phyloP scores from a whole-genome alignment of 2,329 filamentous ascomycete genomes.

The Colletotrichum sublineola region DNA sequence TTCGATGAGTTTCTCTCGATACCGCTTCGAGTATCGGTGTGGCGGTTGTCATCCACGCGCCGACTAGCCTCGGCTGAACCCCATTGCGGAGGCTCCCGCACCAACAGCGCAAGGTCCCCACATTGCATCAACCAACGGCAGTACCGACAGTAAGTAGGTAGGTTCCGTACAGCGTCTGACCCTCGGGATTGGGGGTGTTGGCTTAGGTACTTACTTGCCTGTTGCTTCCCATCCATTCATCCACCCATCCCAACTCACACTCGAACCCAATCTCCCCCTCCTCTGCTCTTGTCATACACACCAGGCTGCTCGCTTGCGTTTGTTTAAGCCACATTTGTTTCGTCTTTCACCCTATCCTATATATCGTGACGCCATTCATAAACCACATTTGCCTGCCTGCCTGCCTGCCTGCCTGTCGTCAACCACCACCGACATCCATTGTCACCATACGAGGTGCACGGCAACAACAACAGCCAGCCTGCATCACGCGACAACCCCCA shows the following conservation, averaged over 20 bases:
- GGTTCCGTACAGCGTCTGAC: no score
- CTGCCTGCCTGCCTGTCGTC: background rate
- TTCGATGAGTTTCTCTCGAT: constrained; percentile 34
- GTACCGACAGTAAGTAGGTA: background rate
- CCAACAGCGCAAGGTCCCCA: background rate
- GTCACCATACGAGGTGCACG: constrained; percentile 32
- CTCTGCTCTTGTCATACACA: background rate
- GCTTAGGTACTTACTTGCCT: background rate
- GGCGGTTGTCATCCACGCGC: constrained; percentile 15
- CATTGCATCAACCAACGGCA: no score
- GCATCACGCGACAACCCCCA: constrained; percentile 14
- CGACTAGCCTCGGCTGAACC: constrained; percentile 39
- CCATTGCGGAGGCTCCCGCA: constrained; percentile 33
- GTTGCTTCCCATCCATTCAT: constrained; percentile 16
- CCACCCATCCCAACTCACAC: constrained; percentile 10
- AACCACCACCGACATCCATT: background rate
- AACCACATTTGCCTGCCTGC: background rate
- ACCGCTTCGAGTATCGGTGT: background rate
- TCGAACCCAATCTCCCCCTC: constrained; percentile 14
- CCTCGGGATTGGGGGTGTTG: background rate
- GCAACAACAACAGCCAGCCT: constrained; percentile 9
- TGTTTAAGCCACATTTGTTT: constrained; percentile 7
- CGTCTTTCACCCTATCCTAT: constrained; percentile 7
- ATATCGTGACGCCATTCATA: constrained; percentile 2
- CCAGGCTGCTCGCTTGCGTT: background rate